These are phyloP conservation scores for Dactylella cylindrospora DNA, from an alignment of 2,329 filamentous ascomycete genomes.

Conservation along the genomic window DNA sequence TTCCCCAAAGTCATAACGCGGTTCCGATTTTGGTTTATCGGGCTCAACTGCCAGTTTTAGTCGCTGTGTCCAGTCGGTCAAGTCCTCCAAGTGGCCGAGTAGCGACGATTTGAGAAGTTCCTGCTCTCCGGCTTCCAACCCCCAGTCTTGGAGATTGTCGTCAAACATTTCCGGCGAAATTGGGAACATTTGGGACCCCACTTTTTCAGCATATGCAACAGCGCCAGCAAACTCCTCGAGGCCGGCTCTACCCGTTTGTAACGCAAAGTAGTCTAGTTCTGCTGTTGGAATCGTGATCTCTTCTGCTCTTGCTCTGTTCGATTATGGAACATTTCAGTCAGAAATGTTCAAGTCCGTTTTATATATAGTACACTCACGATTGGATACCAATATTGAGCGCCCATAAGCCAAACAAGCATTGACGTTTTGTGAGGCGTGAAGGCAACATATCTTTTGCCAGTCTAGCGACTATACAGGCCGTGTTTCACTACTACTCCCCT, in stretches of 20 bases:
- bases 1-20: too few relatives aligned
- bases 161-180: too few relatives aligned
- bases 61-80: too few relatives aligned
- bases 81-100: too few relatives aligned
- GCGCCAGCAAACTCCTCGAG: constrained; percentile 7
- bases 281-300: neutral
- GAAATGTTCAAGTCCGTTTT: neutral
- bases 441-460: neutral
- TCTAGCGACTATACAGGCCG: neutral
- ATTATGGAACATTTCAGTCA: neutral
- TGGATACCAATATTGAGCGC: too few relatives aligned
- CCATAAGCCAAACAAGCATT: neutral
- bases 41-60: too few relatives aligned
- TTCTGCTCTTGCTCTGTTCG: neutral
- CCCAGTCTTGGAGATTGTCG: too few relatives aligned
- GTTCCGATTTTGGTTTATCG: too few relatives aligned
- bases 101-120: too few relatives aligned
- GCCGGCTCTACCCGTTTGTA: neutral
- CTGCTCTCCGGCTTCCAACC: too few relatives aligned
- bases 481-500: neutral
- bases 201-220: constrained; percentile 9
- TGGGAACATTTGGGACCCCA: constrained; percentile 11
- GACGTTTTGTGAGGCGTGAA: neutral
- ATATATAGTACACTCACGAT: neutral
- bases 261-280: constrained; percentile 15